Base-by-base conservation (phyloP, 495 filamentous ascomycete species). In the Xylaria bambusicola region DNA sequence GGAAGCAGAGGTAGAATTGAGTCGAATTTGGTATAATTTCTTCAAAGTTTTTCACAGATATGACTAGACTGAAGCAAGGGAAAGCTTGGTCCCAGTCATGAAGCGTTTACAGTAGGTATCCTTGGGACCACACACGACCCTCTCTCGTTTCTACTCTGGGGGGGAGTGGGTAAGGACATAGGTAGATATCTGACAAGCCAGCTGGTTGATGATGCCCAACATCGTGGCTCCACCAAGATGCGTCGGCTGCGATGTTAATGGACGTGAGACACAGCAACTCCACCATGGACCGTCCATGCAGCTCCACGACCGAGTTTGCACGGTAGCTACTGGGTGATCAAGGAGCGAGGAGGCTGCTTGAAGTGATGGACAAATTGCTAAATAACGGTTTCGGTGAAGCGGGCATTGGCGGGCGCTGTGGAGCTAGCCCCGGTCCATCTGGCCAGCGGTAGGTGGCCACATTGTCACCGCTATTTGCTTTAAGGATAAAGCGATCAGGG, bases 181-280 rank as follows among this genome's bases (percentile, higher is more conserved):
- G 59, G 61, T n/a, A n/a, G n/a, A n/a, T 63, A 59, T 62, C 58
- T 66, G 58, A 54, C 42, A 52, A 40, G 52, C 44, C 44, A 29
- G 65, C 58, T 65, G 62, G 62, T 66, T 70, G 68, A 68, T 71
- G 68, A 62, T 71, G 68, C 68, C 68, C 68, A 71, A 71, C 60
- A 61, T 66, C 66, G 67, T 64, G 52, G 54, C 63, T 71, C 68
- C 68, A 71, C 68, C 53, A 33, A 61, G 58, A 62, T 68, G 68
- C 68, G 62, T 62, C 61, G 31, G 40, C 68, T 71, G 63, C 57
- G 56, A 55, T 62, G 52, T 68, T 35, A 71, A 66, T 71, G 68
- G 68, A 47, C 27, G 58, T 31, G 45, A 61, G 36, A 29, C 40
- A 36, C 41, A 57, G 56, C 49, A 56, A 57, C 45, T 65, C 68